Conservation (phyloP, 2,329 filamentous ascomycete genomes). For the Fusarium fracticaudum region DNA sequence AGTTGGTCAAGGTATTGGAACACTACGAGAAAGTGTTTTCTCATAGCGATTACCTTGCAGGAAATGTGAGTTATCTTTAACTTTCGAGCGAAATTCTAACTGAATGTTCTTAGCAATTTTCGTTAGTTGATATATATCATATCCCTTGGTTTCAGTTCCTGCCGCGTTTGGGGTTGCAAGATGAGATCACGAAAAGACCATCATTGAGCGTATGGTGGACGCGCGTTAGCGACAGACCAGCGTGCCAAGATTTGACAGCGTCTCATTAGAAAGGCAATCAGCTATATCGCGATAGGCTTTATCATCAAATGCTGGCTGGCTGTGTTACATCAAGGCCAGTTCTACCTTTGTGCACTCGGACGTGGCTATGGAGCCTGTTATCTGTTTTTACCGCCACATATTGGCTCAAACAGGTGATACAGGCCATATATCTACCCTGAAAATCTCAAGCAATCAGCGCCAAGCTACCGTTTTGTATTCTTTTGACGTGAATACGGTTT, state of each 20-base stretch:
- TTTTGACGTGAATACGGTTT: too few relatives aligned
- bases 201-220: neutral
- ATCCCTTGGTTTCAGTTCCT: neutral
- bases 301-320: neutral
- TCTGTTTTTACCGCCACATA: too few relatives aligned
- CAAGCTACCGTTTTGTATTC: too few relatives aligned
- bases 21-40: neutral
- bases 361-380: fast-evolving
- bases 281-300: fast-evolving
- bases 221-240: neutral
- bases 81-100: fast-evolving
- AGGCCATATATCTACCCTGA: too few relatives aligned
- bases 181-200: neutral
- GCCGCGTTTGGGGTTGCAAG: neutral
- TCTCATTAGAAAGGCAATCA: fast-evolving
- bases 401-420: too few relatives aligned
- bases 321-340: too few relatives aligned
- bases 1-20: neutral
- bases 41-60: neutral
- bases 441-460: too few relatives aligned
- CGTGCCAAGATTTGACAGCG: neutral
- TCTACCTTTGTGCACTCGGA: too few relatives aligned
- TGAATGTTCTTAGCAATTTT: neutral
- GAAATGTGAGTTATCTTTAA: fast-evolving
- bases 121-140: neutral